Base-by-base conservation (phyloP, 352 stramenopile species). In the Phytophthora rubi region DNA sequence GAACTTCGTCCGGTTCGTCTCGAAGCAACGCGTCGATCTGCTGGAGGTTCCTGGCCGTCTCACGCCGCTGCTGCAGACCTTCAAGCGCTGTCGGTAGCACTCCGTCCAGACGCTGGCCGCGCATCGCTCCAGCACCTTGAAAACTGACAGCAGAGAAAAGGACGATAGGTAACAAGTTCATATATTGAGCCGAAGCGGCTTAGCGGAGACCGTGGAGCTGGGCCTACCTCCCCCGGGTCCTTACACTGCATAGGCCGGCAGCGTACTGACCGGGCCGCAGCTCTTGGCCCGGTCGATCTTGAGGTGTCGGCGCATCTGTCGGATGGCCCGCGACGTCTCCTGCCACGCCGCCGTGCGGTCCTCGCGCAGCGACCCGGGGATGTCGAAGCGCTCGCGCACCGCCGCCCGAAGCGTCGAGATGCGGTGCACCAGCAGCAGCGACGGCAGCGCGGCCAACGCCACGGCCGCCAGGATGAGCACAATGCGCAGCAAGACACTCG, bases 271-370 rank as follows among this genome's bases (percentile, higher is more conserved):
- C 18, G 64, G 48, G 37, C 62, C 62, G 26, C 49, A 65, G 42
- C 42, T 48, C 37, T 62, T 55, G 4, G 52, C 59, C 15, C 61
- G 28, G 33, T 82, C 68, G 63, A 80, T 78, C 62, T 78, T 68
- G 16, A 82, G 58, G 59, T 82, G 75, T 35, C 68, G 61, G 21
- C 59, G 64, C 71, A 82, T 82, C 62, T 82, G 75, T 12, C 65
- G 68, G 51, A 82, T 75, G 26, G 62, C 68, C 2, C 75, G 63
- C 55, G 57, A 66, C 28, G 68, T 71, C 60, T 81, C 74, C 59
- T 78, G 70, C 70, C 65, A 78, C 32, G 70, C 74, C 1, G 74
- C 74, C 45, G 74, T 73, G 55, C 70, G 74, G 53, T 81, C 74
- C 53, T 81, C 74, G 15, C 66, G 62, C 1, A 68, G 48, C 15